Conservation (phyloP, 2,329 filamentous ascomycete species). For the Fusarium chaquense region DNA sequence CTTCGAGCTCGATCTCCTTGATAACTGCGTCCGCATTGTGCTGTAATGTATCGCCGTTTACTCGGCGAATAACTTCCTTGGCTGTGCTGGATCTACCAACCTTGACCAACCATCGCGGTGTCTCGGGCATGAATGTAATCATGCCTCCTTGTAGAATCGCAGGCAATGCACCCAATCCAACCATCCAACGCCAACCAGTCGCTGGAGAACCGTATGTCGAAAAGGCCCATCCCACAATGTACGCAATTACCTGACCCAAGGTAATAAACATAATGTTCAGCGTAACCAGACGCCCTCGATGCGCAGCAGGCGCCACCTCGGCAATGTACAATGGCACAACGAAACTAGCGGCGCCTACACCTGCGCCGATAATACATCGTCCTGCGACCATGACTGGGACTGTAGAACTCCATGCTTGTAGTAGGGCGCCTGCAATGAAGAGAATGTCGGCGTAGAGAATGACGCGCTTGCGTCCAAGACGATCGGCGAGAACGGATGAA, state of each 20-base stretch:
- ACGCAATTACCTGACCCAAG: slow-evolving; percentile 88
- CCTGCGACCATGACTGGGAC: slow-evolving; percentile 76
- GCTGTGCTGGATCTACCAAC: slow-evolving; percentile 73
- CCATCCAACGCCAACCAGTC: slow-evolving; percentile 90
- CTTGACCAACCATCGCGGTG: slow-evolving; percentile 86
- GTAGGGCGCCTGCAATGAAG: slow-evolving; percentile 74
- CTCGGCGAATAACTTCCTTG: slow-evolving; percentile 70
- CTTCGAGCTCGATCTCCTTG: slow-evolving; percentile 77
- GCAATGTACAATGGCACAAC: slow-evolving; percentile 90
- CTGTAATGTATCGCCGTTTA: slow-evolving; percentile 67
- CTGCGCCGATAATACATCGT: slow-evolving; percentile 76
- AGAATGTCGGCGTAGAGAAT: slow-evolving; percentile 74
- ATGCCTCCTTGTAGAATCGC: slow-evolving; percentile 77
- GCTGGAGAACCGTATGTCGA: slow-evolving; percentile 62
- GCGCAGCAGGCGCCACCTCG: slow-evolving; percentile 81
- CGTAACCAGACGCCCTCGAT: slow-evolving; percentile 84
- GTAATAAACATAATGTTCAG: slow-evolving; percentile 87
- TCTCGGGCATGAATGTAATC: slow-evolving; percentile 83
- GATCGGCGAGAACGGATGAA: slow-evolving; percentile 73
- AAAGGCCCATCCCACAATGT: slow-evolving; percentile 84
- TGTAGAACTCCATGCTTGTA: slow-evolving; percentile 70
- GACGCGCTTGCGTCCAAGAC: slow-evolving; percentile 70
- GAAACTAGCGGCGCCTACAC: slow-evolving; percentile 81
- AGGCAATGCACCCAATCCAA: slow-evolving; percentile 84
- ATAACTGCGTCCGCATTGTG: slow-evolving; percentile 70